phyloP scores from a whole-genome alignment of 805 yeast genomes.

The Wickerhamomyces sydowiorum region DNA sequence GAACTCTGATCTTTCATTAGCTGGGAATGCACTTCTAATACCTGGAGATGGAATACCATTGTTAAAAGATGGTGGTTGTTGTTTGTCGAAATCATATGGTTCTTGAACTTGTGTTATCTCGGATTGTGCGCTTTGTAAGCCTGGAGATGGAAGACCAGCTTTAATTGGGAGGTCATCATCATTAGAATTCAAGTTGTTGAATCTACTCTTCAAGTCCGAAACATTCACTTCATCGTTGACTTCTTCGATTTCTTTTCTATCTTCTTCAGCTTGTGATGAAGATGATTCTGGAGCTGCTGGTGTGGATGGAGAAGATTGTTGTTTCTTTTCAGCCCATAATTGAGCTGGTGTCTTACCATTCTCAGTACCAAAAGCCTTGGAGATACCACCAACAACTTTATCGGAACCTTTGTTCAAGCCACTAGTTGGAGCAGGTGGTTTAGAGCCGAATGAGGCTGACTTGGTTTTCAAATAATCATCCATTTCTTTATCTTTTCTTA shows the following conservation, averaged over 20 bases:
- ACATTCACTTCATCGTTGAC: conserved; percentile 24
- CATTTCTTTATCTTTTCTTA: conserved; percentile 29
- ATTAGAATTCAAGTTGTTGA: conserved; percentile 26
- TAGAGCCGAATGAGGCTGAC: conserved; percentile 21
- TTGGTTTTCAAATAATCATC: conserved; percentile 29
- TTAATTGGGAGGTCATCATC: too few relatives aligned
- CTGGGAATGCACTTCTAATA: conserved; percentile 12
- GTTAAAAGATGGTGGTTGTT: conserved; percentile 8
- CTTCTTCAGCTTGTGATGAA: conserved; percentile 20
- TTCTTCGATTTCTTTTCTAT: conserved; percentile 15
- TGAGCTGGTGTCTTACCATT: conserved; percentile 93
- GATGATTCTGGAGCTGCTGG: conserved; percentile 15
- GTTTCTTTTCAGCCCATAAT: conserved; percentile 87
- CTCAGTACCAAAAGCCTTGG: conserved; percentile 54
- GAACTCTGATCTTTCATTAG: background rate
- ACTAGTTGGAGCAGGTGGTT: conserved; percentile 19
- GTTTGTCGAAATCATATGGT: background rate
- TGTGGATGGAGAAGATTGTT: conserved; percentile 26
- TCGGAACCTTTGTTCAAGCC: conserved; percentile 21
- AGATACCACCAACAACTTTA: conserved; percentile 52
- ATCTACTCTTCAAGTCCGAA: conserved; percentile 30
- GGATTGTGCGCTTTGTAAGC: conserved; percentile 13
- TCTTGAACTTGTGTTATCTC: background rate
- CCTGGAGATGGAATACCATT: conserved; percentile 12
- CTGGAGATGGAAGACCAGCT: conserved; percentile 13